phyloP scores from a whole-genome alignment of 2,329 filamentous ascomycete species.

The Calcarisporium arbuscula region DNA sequence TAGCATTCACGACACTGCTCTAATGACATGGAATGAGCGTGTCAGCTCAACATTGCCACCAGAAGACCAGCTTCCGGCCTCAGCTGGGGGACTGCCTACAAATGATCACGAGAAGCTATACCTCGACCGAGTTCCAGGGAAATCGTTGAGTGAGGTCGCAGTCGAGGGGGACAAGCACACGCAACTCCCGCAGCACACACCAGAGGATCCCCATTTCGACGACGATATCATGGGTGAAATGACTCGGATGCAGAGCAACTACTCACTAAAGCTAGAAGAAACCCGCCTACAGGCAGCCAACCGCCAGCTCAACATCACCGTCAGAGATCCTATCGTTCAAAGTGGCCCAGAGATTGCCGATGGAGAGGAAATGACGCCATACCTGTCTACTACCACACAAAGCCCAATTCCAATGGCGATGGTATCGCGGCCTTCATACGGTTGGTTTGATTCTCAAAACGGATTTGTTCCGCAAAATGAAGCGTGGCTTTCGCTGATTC shows the following conservation, averaged over 20 bases:
- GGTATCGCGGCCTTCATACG: conserved; percentile 63
- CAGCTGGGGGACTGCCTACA: conserved; percentile 4
- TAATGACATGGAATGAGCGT: conserved; percentile 64
- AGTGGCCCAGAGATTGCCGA: conserved; percentile 48
- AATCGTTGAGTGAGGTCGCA: not conserved
- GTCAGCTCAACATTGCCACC: conserved; percentile 25
- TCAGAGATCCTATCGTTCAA: conserved; percentile 41
- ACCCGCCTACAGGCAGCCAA: conserved; percentile 52
- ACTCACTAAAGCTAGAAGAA: conserved; percentile 45
- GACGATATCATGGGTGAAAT: conserved; percentile 54
- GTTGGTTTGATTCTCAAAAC: conserved; percentile 53
- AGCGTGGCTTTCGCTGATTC: conserved; percentile 63
- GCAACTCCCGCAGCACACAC: conserved; percentile 47
- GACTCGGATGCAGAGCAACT: conserved; percentile 50
- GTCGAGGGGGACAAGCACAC: not conserved
- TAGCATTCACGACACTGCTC: conserved; percentile 65
- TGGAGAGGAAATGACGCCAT: conserved; percentile 58
- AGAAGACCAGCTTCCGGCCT: conserved; percentile 1
- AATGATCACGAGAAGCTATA: conserved; percentile 3
- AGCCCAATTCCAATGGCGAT: conserved; percentile 64
- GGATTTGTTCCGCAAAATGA: conserved; percentile 67
- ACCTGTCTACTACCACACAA: conserved; percentile 37
- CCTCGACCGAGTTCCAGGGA: not conserved
- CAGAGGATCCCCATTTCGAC: conserved; percentile 59
- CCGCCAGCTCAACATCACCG: conserved; percentile 59